Base-by-base conservation (phyloP, 306 rosid species). In the apple (Malus domestica) region DNA sequence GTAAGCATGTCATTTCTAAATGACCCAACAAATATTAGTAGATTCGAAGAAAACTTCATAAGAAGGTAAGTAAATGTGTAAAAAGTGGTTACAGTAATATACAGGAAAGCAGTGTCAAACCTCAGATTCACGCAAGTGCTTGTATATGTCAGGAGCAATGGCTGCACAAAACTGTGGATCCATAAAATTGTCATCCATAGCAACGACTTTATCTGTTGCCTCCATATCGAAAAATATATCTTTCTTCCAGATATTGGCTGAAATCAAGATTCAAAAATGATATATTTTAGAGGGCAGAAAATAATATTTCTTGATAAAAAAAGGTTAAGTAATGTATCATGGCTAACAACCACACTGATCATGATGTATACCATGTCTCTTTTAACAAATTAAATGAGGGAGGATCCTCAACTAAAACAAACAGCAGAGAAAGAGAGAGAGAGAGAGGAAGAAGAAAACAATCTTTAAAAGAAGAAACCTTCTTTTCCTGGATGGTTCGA, bases 121-220 rank as follows among this genome's bases (percentile, higher is more conserved):
- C 91, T 89, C 91, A n/a, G 83, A 78, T 71, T 18, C 85, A 68
- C 80, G 86, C 87, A 89, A 80, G 80, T 84, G 38, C 71, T 83
- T 68, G 81, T 73, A 87, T 77, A 89, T 80, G 68, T 87, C 91
- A 59, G 55, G 57, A 85, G 83, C 85, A 74, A 80, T 54, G 66
- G 86, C 61, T 67, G 87, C 88, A 74, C 87, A 87, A 33, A 73
- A 85, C 75, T 82, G 84, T 51, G 89, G 85, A 67, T 84, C 89
- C 61, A 42, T 67, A 73, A 78, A 46, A 80, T 84, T 77, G 80
- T 57, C 54, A 80, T 87, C 87, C 33, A 87, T 77, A 62, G 82
- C 78, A 25, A 81, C 79, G 70, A 84, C 29, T 80, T 80, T 68
- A 74, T 72, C 76, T 60, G 6, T 71, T 67, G 54, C 65, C 64